Evolutionary conservation across 176 grass and related monocot species (phyloP), one percentile per base, ranked within the genome.

Genomic region (bread wheat (Triticum aestivum)): DNA sequence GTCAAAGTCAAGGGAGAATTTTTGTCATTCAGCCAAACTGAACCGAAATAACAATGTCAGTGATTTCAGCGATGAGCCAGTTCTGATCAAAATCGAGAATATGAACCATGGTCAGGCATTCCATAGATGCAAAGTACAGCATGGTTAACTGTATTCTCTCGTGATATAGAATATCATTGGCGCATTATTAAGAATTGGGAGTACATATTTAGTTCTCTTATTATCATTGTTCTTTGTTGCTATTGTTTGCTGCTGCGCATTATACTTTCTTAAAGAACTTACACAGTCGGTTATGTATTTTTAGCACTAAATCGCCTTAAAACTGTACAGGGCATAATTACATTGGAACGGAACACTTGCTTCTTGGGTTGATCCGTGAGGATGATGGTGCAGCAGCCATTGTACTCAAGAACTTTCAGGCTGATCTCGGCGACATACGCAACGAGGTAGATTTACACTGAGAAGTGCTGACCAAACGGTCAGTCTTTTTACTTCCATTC

Each of bases 261-360:
- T 42, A 27, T 69, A 45, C 59, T 65, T 29, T 38, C 34, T 74
- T 68, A 0, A 61, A 80, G 1, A 85, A 5, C 15, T 39, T 39
- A 8, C 38, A 82, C 65, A 4, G 6, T 8, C 29, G 39, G 3
- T 59, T 39, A 9, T 84, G 74, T 6, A 8, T 85, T 87, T 38
- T 26, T n/a, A 24, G 42, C 33, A 80, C 34, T 72, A 70, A 89
- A 75, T 10, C 35, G 9, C 42, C 41, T 20, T 27, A 69, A 72
- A 56, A 26, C 69, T 92, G 7, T 77, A 10, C 77, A 98, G 96
- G 96, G 68, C 96, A 98, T 76, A 96, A 91, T 59, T 95, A 98
- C 75, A 95, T 98, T 61, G 93, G 96, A 77, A 92, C 96, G 73
- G 96, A 98, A 72, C 96, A 98, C 75, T 91, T 98, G 84, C 93